A percentile compares a stretch with the other conserved stretches of the same genome.
Conservation (phyloP, 208 protist species). For the Trypanosoma cruzi region DNA sequence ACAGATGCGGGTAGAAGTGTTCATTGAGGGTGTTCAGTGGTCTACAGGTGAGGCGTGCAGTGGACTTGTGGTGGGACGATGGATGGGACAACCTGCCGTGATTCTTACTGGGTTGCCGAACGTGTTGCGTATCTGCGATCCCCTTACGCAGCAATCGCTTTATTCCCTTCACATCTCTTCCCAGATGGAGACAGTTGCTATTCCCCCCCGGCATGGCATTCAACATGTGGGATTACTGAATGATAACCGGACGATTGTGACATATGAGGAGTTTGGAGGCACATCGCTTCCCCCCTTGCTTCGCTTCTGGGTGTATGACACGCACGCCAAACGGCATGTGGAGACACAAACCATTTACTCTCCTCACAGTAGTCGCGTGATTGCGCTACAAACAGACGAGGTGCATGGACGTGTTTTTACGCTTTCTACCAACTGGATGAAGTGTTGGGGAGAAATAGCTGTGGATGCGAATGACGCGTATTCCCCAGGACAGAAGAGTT, state of each 20-base stretch:
- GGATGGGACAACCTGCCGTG: conserved; percentile 72
- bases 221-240: conserved; percentile 70
- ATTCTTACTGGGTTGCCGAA: conserved; percentile 81
- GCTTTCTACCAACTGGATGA: conserved; percentile 60
- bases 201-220: conserved; percentile 74
- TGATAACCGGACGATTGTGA: conserved; percentile 70
- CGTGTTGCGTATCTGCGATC: conserved; percentile 84
- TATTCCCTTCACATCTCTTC: conserved; percentile 90
- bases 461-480: conserved; percentile 62
- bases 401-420: conserved; percentile 72
- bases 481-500: conserved; percentile 34
- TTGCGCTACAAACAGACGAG: conserved; percentile 64
- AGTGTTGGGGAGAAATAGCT: conserved; percentile 74
- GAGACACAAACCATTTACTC: conserved; percentile 78
- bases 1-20: conserved; percentile 57
- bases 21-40: conserved; percentile 86
- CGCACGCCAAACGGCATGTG: conserved; percentile 51
- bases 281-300: conserved; percentile 65
- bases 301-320: conserved; percentile 84
- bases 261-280: conserved; percentile 75
- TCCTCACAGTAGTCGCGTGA: conserved; percentile 62
- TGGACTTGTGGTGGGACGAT: conserved; percentile 72
- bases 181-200: conserved; percentile 82
- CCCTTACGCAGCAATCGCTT: conserved; percentile 82
- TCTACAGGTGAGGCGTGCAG: conserved; percentile 57